phyloP scores from a whole-genome alignment of 2,329 filamentous ascomycete genomes.

The Aspergillus caelatus region DNA sequence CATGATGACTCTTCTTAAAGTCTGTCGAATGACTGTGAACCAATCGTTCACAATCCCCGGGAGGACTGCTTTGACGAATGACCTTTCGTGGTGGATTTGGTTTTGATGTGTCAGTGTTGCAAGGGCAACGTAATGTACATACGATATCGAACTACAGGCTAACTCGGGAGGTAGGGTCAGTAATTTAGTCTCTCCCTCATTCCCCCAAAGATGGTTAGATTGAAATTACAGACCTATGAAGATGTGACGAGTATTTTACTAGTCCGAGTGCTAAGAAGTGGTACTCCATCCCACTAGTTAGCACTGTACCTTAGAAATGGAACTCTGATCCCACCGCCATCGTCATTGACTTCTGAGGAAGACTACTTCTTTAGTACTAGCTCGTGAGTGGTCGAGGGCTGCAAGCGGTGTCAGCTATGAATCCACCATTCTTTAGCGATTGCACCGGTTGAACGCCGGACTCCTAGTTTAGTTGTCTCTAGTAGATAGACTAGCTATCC shows the following conservation, averaged over 20 bases:
- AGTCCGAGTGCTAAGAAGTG: neutral
- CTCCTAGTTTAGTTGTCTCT: neutral
- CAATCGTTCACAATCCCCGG: neutral
- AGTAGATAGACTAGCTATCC: neutral
- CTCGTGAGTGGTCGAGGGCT: neutral
- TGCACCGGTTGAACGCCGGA: neutral
- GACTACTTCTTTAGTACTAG: neutral
- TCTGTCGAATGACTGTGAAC: neutral
- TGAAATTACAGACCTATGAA: neutral
- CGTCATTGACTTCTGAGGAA: slow-evolving; percentile 1
- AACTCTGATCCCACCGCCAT: slow-evolving; percentile 1
- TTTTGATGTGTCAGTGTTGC: slow-evolving; percentile 11
- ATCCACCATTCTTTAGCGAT: slow-evolving; percentile 3
- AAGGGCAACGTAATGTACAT: slow-evolving; percentile 7
- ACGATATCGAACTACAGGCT: neutral
- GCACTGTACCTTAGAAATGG: neutral
- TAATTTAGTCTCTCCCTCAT: neutral
- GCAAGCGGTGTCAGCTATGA: neutral
- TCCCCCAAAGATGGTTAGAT: slow-evolving; percentile 1
- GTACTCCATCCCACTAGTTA: neutral
- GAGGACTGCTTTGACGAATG: neutral
- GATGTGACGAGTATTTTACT: neutral
- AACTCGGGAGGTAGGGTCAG: neutral
- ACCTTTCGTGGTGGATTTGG: neutral
- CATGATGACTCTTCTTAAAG: neutral